A percentile compares a stretch with the other conserved stretches of the same genome.
Conservation (phyloP, 176 grass and related monocot species). For the Saccharum spontaneum region DNA sequence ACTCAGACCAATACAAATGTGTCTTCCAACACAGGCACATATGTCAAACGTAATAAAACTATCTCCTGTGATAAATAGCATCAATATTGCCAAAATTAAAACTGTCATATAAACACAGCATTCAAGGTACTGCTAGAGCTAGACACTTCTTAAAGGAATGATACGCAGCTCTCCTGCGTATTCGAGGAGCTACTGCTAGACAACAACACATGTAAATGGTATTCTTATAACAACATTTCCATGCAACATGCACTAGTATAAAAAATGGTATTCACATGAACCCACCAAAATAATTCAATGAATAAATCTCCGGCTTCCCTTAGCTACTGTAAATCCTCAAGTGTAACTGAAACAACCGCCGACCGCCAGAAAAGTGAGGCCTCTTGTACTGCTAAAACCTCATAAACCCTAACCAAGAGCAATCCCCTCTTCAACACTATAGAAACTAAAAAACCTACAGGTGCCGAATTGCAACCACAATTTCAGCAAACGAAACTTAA, state of each 20-base stretch:
- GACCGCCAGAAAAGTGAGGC: background rate
- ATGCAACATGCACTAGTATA: background rate
- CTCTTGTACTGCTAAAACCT: background rate
- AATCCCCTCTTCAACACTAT: background rate
- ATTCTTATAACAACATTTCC: background rate
- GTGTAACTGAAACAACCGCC: constrained; percentile 15
- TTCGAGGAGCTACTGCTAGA: background rate
- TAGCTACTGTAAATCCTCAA: background rate
- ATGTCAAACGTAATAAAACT: background rate
- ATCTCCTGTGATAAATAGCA: background rate
- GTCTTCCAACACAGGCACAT: background rate
- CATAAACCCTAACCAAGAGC: constrained; percentile 24
- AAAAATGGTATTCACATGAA: background rate
- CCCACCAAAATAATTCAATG: background rate
- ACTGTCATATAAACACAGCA: background rate
- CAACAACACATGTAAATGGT: background rate
- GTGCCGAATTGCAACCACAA: background rate
- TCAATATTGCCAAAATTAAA: background rate
- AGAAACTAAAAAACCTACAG: constrained; percentile 6
- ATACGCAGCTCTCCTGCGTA: background rate
- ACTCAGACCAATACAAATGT: background rate
- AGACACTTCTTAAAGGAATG: background rate
- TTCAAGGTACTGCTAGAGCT: constrained; percentile 7
- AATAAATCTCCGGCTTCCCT: background rate
- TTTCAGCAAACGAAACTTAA: background rate